Evolutionary conservation across 2,329 filamentous ascomycete species (phyloP).

Genomic region (Ophiostoma triangulosporum): DNA sequence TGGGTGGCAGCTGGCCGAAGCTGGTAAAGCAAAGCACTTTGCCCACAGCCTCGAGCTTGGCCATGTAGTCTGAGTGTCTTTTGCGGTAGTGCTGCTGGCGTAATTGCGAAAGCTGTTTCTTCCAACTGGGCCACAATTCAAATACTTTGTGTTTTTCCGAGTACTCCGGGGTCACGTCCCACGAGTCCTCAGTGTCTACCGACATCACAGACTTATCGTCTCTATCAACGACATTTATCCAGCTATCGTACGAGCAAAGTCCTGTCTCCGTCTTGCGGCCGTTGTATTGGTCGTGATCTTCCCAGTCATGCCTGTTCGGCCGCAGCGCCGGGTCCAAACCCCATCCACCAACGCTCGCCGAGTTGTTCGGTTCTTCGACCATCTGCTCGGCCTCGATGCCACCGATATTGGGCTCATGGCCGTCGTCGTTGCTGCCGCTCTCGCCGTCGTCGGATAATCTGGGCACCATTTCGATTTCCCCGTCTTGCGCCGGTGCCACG

Average conservation of each 20-base stretch:
- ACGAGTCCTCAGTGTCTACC: neutral
- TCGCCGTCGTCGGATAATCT: neutral
- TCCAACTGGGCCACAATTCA: too few species aligned
- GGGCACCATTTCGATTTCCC: neutral
- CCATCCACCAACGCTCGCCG: too few species aligned
- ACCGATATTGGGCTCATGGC: neutral
- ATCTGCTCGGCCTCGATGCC: neutral
- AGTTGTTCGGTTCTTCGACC: neutral
- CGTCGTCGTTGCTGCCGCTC: neutral
- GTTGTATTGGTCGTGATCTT: too few species aligned
- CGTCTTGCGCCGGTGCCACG: neutral
- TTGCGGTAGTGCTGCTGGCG: neutral
- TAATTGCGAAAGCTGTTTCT: too few species aligned
- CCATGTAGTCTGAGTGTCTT: neutral
- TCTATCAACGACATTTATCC: too few species aligned
- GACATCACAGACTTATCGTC: neutral
- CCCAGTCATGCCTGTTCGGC: too few species aligned
- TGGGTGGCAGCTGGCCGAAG: constrained; percentile 10
- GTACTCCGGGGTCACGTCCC: neutral
- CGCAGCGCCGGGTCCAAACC: too few species aligned
- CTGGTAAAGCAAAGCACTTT: constrained; percentile 5
- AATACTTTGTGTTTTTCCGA: too few species aligned
- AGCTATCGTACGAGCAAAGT: neutral
- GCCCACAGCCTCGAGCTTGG: neutral
- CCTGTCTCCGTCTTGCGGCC: too few species aligned